Base-by-base conservation (phyloP, 2,329 filamentous ascomycete species). In the Parasarocladium wereldwijsianum region DNA sequence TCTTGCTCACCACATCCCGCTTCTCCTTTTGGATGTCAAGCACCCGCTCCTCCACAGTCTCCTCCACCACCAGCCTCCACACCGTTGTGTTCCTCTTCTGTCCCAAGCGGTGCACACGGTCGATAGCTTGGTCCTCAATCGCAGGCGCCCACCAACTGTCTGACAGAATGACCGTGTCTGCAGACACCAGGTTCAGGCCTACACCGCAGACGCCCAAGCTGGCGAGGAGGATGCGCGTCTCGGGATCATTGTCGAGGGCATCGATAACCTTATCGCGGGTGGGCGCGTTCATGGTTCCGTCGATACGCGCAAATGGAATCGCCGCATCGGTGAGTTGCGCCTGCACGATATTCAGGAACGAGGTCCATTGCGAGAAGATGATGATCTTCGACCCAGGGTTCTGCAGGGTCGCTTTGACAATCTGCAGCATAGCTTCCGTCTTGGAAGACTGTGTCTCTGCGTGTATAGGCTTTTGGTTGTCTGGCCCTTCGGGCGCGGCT, bases 101-200 rank as follows among this genome's bases (percentile, higher is more conserved):
- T 0, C 85, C 85, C 0, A 93, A 62, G 1, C 85, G 68, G 47
- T 93, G 82, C 6, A 93, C 84, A 4, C 85, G 76, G 46, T 93
- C 85, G 3, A 93, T 67, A 4, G 86, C 86, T 48, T 93, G 85
- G 41, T 93, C 84, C 51, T 93, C 85, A 32, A 93, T 90, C 1
- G 84, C 84, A 0, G 85, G 85, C 2, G 85, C 84, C 80, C 85
- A 93, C 85, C 66, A 93, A 35, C 71, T 80, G 50, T 93, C 85
- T 0, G 73, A 70, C 13, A 93, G 61, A 26, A 93, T 73, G 34
- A 92, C 82, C 6, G 85, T 85, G 42, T 90, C 84, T 0, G 85
- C 85, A 0, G 82, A 75, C 0, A 86, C 81, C 9, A 93, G 67
- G 42, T 93, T 93, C 26, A 93, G 62, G 0, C 85, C 85, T 2